phyloP scores from a whole-genome alignment of 2,329 filamentous ascomycete genomes.

The Phialemoniopsis sp. region DNA sequence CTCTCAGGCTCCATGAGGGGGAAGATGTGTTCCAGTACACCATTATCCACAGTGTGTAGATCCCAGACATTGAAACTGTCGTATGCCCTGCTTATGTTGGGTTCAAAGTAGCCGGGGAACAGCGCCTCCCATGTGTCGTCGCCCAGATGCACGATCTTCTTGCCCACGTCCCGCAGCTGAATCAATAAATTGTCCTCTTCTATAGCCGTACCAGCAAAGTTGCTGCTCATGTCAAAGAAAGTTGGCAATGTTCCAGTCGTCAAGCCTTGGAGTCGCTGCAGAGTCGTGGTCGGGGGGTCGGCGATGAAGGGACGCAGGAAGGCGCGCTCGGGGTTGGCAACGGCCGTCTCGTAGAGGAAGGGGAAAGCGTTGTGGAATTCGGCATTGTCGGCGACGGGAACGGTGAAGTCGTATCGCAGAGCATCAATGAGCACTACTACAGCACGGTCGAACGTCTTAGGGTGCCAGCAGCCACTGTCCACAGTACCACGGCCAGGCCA shows the following conservation, averaged over 20 bases:
- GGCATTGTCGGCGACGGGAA: slow-evolving; percentile 61
- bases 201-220: slow-evolving; percentile 91
- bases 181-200: slow-evolving; percentile 81
- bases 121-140: slow-evolving; percentile 96
- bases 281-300: slow-evolving; percentile 88
- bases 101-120: slow-evolving; percentile 90
- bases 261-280: slow-evolving; percentile 88
- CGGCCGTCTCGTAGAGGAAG: slow-evolving; percentile 78
- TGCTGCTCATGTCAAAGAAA: slow-evolving; percentile 90
- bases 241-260: slow-evolving; percentile 94
- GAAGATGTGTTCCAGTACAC: slow-evolving; percentile 85
- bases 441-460: slow-evolving; percentile 87
- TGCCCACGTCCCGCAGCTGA: slow-evolving; percentile 59
- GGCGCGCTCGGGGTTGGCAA: slow-evolving; percentile 71
- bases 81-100: slow-evolving; percentile 80
- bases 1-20: slow-evolving; percentile 68
- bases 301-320: slow-evolving; percentile 94
- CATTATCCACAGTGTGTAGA: slow-evolving; percentile 92
- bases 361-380: slow-evolving; percentile 85
- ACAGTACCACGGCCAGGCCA: slow-evolving; percentile 38
- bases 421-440: slow-evolving; percentile 90
- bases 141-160: slow-evolving; percentile 87
- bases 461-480: slow-evolving; percentile 86
- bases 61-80: slow-evolving; percentile 99
- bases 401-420: slow-evolving; percentile 92